phyloP scores from a whole-genome alignment of 306 rosid species.

The Mucuna pruriens region DNA sequence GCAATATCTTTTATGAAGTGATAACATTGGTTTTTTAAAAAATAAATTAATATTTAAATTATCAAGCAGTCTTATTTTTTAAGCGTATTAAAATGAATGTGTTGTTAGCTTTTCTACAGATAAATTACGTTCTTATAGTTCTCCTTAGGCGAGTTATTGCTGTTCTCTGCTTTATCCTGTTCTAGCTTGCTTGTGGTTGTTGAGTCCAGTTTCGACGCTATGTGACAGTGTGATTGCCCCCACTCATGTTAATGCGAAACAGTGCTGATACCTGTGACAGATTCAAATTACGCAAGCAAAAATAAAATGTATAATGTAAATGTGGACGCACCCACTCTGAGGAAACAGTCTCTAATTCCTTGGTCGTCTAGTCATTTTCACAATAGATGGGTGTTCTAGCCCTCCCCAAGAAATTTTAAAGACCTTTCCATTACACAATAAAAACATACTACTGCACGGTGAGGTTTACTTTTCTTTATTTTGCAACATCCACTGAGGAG shows the following conservation, averaged over 20 bases:
- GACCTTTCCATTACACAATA: slow-evolving; percentile 51
- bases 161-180: neutral
- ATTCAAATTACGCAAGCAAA: slow-evolving; percentile 10
- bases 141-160: neutral
- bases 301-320: neutral
- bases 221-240: slow-evolving; percentile 47
- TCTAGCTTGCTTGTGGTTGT: slow-evolving; percentile 4
- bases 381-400: slow-evolving; percentile 52
- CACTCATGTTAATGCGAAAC: slow-evolving; percentile 56
- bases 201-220: slow-evolving; percentile 21
- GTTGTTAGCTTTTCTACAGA: neutral
- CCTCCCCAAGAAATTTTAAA: slow-evolving; percentile 41
- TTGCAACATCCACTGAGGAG: neutral
- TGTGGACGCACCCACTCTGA: neutral
- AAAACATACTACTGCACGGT: no score
- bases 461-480: no score
- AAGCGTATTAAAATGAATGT: neutral
- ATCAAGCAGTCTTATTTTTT: neutral
- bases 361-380: slow-evolving; percentile 37
- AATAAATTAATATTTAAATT: no score
- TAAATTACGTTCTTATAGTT: neutral
- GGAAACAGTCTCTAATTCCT: slow-evolving; percentile 28
- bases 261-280: slow-evolving; percentile 57
- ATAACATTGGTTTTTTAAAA: neutral
- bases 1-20: neutral